Evolutionary conservation across 345 rosid species (phyloP), one percentile per base, ranked within the genome.

Genomic region (Bruguiera sexangula): DNA sequence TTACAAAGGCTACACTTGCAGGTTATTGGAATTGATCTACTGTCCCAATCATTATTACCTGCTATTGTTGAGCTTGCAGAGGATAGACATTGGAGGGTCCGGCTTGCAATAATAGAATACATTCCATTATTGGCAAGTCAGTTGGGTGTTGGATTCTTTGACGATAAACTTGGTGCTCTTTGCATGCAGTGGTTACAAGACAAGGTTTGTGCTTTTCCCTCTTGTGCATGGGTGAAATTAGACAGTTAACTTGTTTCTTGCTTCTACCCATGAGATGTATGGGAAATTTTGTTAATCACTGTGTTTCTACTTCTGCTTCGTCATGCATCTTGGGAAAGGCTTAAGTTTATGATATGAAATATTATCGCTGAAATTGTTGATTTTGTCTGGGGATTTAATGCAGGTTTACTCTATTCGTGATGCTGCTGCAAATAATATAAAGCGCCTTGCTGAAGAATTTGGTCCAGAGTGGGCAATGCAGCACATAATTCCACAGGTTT

Each of bases 381-480:
- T 63, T 39, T 48, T 51, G 22, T 32, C 39, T 55, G 31, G 46
- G 4, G 48, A 30, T 74, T 39, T 31, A 53, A 32, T 78, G 68
- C 66, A 94, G 98, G 97, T 94, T 62, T 91, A 85, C 76, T 91
- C 95, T 6, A 94, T 94, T 46, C 93, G 96, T 6, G 98, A 94
- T 72, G 98, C 98, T 63, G 96, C 96, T 55, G 92, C 97, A 52
- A 94, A 91, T 69, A 94, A 91, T 69, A 83, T 94, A 63, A 94
- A 89, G 82, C 90, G 97, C 52, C 97, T 94, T 43, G 96, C 93
- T 50, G 98, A 94, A 81, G 98, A 94, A 78, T 94, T 94, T 87
- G 98, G 98, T 71, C 92, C 96, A n/a, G 97, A 94, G 26, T 94
- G 98, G 97, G 96, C 97, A 75, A 91, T 91, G 98, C 89, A 88